Evolutionary conservation across 148 eudicot genomes (phyloP).

Genomic region (Chenopodium quinoa): DNA sequence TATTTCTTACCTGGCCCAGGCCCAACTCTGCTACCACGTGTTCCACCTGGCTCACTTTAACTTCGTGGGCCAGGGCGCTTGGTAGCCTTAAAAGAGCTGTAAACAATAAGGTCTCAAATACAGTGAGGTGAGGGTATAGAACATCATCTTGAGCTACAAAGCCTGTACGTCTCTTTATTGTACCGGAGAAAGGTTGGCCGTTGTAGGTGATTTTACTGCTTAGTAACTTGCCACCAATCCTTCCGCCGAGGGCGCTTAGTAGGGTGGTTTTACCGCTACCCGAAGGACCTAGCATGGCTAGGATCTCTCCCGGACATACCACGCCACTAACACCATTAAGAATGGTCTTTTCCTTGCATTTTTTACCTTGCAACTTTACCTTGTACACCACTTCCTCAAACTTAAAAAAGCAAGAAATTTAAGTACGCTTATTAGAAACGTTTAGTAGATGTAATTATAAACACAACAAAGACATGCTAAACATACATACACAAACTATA

Average conservation of each 20-base stretch:
- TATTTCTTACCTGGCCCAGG: slow-evolving; percentile 52
- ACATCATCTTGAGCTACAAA: slow-evolving; percentile 89
- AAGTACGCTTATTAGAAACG: background rate
- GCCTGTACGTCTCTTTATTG: slow-evolving; percentile 71
- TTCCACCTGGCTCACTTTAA: slow-evolving; percentile 68
- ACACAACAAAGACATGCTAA: background rate
- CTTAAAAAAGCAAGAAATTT: slow-evolving; percentile 24
- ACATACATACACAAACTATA: background rate
- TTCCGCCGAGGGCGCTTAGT: slow-evolving; percentile 93
- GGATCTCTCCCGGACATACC: slow-evolving; percentile 83
- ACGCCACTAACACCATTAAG: slow-evolving; percentile 77
- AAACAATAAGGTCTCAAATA: slow-evolving; percentile 74
- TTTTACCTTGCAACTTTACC: slow-evolving; percentile 47
- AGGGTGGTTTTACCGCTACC: slow-evolving; percentile 98
- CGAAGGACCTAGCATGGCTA: slow-evolving; percentile 97
- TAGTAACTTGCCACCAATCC: slow-evolving; percentile 50
- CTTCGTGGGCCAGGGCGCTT: slow-evolving; percentile 43
- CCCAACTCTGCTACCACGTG: slow-evolving; percentile 65
- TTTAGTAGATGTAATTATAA: too few species aligned
- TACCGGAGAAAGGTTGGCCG: slow-evolving; percentile 62
- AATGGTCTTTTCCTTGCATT: slow-evolving; percentile 67
- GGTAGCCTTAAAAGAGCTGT: slow-evolving; percentile 92
- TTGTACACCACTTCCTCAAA: slow-evolving; percentile 93
- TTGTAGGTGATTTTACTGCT: slow-evolving; percentile 84
- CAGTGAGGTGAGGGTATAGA: slow-evolving; percentile 91